These are phyloP conservation scores for Thalassiosira sp. DNA, from an alignment of 352 stramenopile species.

Conservation along the genomic window DNA sequence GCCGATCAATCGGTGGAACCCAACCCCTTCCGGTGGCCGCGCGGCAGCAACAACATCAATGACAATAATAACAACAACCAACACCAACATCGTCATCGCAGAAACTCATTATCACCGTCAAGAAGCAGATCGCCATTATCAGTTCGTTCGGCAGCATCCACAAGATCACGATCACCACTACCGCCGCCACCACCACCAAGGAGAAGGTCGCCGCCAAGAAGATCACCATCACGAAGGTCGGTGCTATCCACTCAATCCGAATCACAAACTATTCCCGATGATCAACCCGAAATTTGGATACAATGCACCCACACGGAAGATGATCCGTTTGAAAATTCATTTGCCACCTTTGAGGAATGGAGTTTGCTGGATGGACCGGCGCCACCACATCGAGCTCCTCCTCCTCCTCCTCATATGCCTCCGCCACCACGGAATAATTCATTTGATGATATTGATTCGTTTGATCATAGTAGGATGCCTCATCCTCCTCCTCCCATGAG, in stretches of 20 bases:
- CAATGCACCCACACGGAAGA: constrained; percentile 11
- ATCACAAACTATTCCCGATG: too few species aligned
- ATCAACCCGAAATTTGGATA: constrained; percentile 43
- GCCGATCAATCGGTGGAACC: background rate
- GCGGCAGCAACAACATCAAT: too few species aligned
- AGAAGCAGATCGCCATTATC: background rate
- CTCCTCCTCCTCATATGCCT: background rate
- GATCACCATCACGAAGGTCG: too few species aligned
- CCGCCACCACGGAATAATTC: background rate
- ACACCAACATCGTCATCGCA: background rate
- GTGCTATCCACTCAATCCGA: too few species aligned
- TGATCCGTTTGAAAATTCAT: constrained; percentile 38
- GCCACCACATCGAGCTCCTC: too few species aligned
- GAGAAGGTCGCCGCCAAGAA: too few species aligned
- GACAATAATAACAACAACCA: background rate
- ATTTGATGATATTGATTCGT: background rate
- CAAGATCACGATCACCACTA: constrained; percentile 1
- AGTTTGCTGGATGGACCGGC: constrained; percentile 5
- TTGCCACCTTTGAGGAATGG: constrained; percentile 38
- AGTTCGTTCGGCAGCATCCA: background rate
- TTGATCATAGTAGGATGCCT: background rate
- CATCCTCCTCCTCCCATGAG: too few species aligned
- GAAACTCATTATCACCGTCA: background rate
- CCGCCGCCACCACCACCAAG: too few species aligned
- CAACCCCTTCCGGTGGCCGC: too few species aligned